Conservation (phyloP, 1,284 basidiomycete species). For the Marasmius sp. region DNA sequence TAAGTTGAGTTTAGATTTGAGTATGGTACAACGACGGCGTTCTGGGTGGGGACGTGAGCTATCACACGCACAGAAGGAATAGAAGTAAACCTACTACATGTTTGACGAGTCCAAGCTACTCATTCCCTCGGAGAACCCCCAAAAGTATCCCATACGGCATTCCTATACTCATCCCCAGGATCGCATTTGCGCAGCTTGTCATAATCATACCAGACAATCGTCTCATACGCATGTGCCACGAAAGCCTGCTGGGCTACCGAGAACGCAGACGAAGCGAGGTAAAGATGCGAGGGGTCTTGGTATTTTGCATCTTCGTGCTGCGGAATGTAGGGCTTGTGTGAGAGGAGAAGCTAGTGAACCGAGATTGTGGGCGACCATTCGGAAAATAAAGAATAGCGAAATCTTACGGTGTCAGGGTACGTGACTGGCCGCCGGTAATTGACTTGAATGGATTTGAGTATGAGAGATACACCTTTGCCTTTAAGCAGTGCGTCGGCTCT, state of each 20-base stretch:
- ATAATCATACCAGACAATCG: constrained; percentile 77
- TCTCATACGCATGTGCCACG: constrained; percentile 63
- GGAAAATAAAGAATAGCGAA: background rate
- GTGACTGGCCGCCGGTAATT: constrained; percentile 67
- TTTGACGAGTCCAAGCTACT: no score
- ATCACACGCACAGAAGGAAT: background rate
- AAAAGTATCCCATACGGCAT: constrained; percentile 20
- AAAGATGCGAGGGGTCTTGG: constrained; percentile 39
- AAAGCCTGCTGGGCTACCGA: constrained; percentile 60
- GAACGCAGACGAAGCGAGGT: constrained; percentile 54
- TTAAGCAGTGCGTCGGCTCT: constrained; percentile 55
- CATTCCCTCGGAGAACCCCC: background rate
- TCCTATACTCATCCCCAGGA: constrained; percentile 44
- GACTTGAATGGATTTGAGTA: constrained; percentile 68
- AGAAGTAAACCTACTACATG: background rate
- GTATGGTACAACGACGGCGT: no score
- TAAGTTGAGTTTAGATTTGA: no score
- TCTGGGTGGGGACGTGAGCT: no score
- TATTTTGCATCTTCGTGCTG: constrained; percentile 6
- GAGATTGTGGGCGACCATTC: background rate
- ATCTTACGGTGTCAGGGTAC: constrained; percentile 66
- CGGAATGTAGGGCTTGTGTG: constrained; percentile 45
- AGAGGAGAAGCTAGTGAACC: constrained; percentile 55
- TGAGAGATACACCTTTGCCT: constrained; percentile 64
- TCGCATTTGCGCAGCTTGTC: constrained; percentile 61